These are phyloP conservation scores for Termitomyces sp. DNA, from an alignment of 768 basidiomycete species.

Conservation along the genomic window DNA sequence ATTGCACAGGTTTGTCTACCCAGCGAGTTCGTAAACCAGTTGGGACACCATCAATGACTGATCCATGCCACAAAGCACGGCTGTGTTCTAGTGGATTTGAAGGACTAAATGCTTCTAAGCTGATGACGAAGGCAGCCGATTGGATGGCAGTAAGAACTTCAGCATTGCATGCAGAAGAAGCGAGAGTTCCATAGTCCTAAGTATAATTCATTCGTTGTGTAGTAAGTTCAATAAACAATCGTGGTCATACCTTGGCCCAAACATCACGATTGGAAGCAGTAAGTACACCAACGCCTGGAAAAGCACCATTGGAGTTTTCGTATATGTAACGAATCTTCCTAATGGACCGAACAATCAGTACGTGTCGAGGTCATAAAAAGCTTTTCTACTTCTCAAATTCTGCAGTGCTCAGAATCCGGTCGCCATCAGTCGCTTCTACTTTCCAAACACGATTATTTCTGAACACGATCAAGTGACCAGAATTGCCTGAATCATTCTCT, in stretches of 20 bases:
- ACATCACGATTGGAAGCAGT: constrained; percentile 76
- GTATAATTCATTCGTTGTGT: not conserved
- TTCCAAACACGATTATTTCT: constrained; percentile 85
- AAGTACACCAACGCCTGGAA: constrained; percentile 73
- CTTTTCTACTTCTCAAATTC: constrained; percentile 57
- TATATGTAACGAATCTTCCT: constrained; percentile 75
- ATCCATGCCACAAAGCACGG: constrained; percentile 79
- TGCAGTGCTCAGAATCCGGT: constrained; percentile 51
- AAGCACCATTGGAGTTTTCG: constrained; percentile 52
- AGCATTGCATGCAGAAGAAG: constrained; percentile 55
- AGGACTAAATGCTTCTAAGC: constrained; percentile 62
- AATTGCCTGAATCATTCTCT: constrained; percentile 46
- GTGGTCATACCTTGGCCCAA: constrained; percentile 70
- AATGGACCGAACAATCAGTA: not conserved
- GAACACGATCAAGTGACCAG: constrained; percentile 81
- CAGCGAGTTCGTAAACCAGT: constrained; percentile 70
- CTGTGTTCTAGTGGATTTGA: constrained; percentile 51
- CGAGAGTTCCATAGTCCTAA: constrained; percentile 61
- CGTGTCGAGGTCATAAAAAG: not conserved
- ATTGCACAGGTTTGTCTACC: constrained; percentile 88
- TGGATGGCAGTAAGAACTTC: constrained; percentile 67
- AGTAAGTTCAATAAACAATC: not conserved
- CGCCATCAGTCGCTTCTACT: constrained; percentile 52
- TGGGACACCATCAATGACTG: constrained; percentile 38
- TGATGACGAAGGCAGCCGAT: constrained; percentile 81